Conservation (phyloP, 2,329 filamentous ascomycete genomes). For the Fusarium piperis region DNA sequence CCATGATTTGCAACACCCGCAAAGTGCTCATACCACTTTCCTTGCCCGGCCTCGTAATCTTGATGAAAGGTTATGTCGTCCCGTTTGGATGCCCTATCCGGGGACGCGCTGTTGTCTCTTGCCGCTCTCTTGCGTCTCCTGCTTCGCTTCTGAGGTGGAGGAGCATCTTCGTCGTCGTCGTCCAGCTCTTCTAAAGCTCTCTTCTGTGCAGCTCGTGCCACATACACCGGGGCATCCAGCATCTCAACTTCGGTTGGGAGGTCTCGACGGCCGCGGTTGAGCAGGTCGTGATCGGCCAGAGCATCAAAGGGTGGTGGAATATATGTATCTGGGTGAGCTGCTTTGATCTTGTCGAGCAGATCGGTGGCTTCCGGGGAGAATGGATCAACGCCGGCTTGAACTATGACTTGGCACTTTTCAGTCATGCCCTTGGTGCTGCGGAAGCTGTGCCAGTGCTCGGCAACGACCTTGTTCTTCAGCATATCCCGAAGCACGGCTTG, state of each 20-base stretch:
- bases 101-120: not conserved
- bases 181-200: slow-evolving; percentile 40
- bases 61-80: slow-evolving; percentile 21
- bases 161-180: slow-evolving; percentile 25
- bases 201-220: slow-evolving; percentile 50
- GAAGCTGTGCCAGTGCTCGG: slow-evolving; percentile 58
- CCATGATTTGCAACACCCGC: slow-evolving; percentile 16
- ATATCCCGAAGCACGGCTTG: slow-evolving; percentile 52
- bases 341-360: slow-evolving; percentile 59
- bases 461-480: slow-evolving; percentile 46
- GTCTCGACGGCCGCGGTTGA: slow-evolving; percentile 48
- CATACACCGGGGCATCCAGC: slow-evolving; percentile 62
- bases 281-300: slow-evolving; percentile 18
- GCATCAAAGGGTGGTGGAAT: slow-evolving; percentile 39
- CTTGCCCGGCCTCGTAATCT: slow-evolving; percentile 19
- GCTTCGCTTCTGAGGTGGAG: slow-evolving; percentile 34
- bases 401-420: slow-evolving; percentile 56
- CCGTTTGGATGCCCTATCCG: slow-evolving; percentile 9
- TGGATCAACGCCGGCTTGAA: slow-evolving; percentile 54
- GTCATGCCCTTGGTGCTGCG: slow-evolving; percentile 53
- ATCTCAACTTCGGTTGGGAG: slow-evolving; percentile 57
- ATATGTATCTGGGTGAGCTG: slow-evolving; percentile 52
- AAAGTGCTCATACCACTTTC: slow-evolving; percentile 32
- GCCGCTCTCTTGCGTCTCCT: slow-evolving; percentile 30
- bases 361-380: slow-evolving; percentile 53